Conservation (phyloP, 495 filamentous ascomycete genomes). For the Oidiodendron maius region DNA sequence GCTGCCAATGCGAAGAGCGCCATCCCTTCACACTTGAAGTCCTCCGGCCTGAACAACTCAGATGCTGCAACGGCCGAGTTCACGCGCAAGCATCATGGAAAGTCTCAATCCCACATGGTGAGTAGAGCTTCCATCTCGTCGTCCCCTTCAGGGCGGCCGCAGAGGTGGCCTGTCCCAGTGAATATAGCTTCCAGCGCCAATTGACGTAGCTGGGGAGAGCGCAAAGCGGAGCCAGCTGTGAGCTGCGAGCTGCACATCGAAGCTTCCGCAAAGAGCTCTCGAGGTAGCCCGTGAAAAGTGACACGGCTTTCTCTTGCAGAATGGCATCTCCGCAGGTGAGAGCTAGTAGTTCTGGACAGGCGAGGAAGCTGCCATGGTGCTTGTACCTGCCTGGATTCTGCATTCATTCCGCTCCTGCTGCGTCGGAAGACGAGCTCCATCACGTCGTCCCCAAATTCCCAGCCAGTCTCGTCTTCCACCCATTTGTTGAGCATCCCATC, state of each 20-base stretch:
- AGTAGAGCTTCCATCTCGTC: too few relatives aligned
- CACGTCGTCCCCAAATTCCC: neutral
- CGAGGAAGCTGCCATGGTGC: neutral
- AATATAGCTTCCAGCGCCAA: too few relatives aligned
- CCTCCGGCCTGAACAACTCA: constrained; percentile 39
- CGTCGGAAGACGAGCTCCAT: neutral
- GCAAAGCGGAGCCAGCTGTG: too few relatives aligned
- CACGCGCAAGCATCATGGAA: constrained; percentile 80
- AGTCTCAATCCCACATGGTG: constrained; percentile 94
- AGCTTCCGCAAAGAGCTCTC: too few relatives aligned
- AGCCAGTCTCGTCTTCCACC: neutral
- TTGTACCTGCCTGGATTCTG: constrained; percentile 8
- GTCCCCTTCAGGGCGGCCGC: too few relatives aligned
- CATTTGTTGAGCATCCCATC: neutral
- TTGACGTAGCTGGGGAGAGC: too few relatives aligned
- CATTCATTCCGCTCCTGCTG: neutral
- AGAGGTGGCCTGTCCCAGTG: too few relatives aligned
- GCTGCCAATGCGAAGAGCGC: constrained; percentile 61
- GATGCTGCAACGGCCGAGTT: constrained; percentile 45
- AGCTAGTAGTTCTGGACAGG: neutral
- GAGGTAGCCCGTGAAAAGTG: too few relatives aligned
- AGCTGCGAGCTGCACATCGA: too few relatives aligned
- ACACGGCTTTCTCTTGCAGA: too few relatives aligned
- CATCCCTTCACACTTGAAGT: constrained; percentile 76
- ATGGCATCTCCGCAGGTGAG: too few relatives aligned